Conservation (phyloP, 2,329 filamentous ascomycete species). For the Neonectria sp. region DNA sequence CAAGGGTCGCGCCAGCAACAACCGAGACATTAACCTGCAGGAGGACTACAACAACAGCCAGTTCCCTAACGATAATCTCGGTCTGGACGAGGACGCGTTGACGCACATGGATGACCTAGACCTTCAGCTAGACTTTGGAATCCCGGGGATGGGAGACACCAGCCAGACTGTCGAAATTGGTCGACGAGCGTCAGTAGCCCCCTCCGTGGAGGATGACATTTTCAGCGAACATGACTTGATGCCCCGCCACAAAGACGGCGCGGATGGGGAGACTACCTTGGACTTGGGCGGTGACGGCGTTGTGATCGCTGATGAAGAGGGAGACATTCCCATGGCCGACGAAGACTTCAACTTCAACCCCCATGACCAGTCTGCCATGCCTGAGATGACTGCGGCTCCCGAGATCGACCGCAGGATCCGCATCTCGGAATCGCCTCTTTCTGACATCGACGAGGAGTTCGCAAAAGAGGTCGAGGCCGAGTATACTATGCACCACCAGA, state of each 20-base stretch:
- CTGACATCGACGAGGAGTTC: conserved; percentile 76
- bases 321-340: conserved; percentile 73
- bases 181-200: conserved; percentile 83
- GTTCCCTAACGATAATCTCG: conserved; percentile 79
- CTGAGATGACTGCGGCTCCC: conserved; percentile 62
- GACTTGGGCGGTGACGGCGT: conserved; percentile 68
- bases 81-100: conserved; percentile 71
- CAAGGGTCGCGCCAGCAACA: conserved; percentile 71
- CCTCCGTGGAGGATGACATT: conserved; percentile 79
- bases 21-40: conserved; percentile 77
- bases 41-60: conserved; percentile 84
- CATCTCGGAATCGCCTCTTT: conserved; percentile 79
- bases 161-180: conserved; percentile 87
- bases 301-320: conserved; percentile 75
- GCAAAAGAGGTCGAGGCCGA: conserved; percentile 73
- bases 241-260: conserved; percentile 69
- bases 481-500: conserved; percentile 67
- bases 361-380: conserved; percentile 71
- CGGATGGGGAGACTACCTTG: conserved; percentile 69
- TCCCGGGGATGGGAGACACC: conserved; percentile 74
- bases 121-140: conserved; percentile 81
- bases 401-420: conserved; percentile 67
- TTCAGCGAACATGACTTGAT: conserved; percentile 75
- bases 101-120: conserved; percentile 77
- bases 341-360: conserved; percentile 77